phyloP scores from a whole-genome alignment of 2,329 filamentous ascomycete species.

The Calonectria henricotiae region DNA sequence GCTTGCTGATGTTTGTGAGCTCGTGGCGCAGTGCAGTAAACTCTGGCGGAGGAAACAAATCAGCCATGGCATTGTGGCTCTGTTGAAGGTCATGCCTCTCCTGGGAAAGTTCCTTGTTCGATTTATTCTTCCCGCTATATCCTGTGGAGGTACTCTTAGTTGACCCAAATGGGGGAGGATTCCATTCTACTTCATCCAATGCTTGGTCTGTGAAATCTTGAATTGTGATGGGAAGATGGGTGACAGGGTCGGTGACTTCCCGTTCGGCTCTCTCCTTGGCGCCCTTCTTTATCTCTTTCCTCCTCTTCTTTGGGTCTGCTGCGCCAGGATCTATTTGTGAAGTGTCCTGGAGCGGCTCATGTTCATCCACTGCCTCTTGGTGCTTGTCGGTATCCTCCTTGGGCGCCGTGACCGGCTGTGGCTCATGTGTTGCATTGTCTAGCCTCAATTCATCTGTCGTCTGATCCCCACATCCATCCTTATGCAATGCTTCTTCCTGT shows the following conservation, averaged over 20 bases:
- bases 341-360: conserved; percentile 54
- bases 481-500: conserved; percentile 59
- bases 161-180: conserved; percentile 57
- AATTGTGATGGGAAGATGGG: conserved; percentile 78
- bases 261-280: conserved; percentile 66
- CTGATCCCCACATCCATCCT: conserved; percentile 45
- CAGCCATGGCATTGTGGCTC: conserved; percentile 62
- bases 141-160: conserved; percentile 61
- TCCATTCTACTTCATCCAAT: conserved; percentile 60
- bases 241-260: conserved; percentile 81
- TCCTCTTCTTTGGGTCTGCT: conserved; percentile 64
- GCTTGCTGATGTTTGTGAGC: conserved; percentile 54
- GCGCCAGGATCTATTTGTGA: conserved; percentile 58
- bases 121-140: conserved; percentile 59
- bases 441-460: conserved; percentile 18
- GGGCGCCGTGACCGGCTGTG: conserved; percentile 35
- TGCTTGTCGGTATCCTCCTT: conserved; percentile 34
- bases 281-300: conserved; percentile 66
- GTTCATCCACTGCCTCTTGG: conserved; percentile 34
- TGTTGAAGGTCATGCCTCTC: conserved; percentile 59
- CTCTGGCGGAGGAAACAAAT: conserved; percentile 66
- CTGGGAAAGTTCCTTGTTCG: conserved; percentile 57
- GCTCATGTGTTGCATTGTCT: neutral
- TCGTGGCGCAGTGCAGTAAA: conserved; percentile 62
- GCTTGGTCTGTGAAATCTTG: conserved; percentile 79